Conservation (phyloP, 805 yeast genomes). For the Wickerhamiella hasegawae region DNA sequence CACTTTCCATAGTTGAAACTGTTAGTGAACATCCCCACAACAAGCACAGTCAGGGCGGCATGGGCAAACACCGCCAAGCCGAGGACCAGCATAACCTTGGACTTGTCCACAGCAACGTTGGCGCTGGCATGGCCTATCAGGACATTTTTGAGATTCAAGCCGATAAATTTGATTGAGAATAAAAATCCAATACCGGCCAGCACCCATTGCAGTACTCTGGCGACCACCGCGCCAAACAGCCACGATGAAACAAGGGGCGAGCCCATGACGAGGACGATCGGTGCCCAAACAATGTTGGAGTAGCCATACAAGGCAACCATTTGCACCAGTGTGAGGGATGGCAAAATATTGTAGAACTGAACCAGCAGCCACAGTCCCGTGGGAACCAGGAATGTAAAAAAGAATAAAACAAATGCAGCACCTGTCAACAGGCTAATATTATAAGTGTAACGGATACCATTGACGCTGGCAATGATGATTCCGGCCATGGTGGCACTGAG, state of each 20-base stretch:
- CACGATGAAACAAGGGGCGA: slow-evolving; percentile 38
- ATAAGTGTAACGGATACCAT: slow-evolving; percentile 36
- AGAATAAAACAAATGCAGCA: slow-evolving; percentile 56
- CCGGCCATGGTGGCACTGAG: slow-evolving; percentile 59
- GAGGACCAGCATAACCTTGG: slow-evolving; percentile 8
- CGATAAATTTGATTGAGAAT: slow-evolving; percentile 39
- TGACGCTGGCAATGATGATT: slow-evolving; percentile 33
- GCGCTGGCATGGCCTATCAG: slow-evolving; percentile 10
- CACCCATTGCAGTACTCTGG: slow-evolving; percentile 42
- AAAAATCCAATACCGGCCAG: slow-evolving; percentile 44
- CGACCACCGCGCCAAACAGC: slow-evolving; percentile 25
- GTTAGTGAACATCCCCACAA: not conserved
- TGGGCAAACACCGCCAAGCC: slow-evolving; percentile 11
- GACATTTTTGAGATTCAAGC: slow-evolving; percentile 29
- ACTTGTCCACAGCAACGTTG: slow-evolving; percentile 10
- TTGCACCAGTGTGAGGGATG: slow-evolving; percentile 29
- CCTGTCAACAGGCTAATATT: slow-evolving; percentile 46
- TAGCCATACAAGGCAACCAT: slow-evolving; percentile 71
- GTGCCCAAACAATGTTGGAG: slow-evolving; percentile 73
- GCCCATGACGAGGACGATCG: slow-evolving; percentile 49
- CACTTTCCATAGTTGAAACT: not conserved
- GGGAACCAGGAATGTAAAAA: slow-evolving; percentile 60
- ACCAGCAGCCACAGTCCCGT: slow-evolving; percentile 33
- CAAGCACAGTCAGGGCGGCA: slow-evolving; percentile 27
- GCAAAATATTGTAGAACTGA: slow-evolving; percentile 40